phyloP scores from a whole-genome alignment of 257 asterid genomes.

The Rehmannia glutinosa region DNA sequence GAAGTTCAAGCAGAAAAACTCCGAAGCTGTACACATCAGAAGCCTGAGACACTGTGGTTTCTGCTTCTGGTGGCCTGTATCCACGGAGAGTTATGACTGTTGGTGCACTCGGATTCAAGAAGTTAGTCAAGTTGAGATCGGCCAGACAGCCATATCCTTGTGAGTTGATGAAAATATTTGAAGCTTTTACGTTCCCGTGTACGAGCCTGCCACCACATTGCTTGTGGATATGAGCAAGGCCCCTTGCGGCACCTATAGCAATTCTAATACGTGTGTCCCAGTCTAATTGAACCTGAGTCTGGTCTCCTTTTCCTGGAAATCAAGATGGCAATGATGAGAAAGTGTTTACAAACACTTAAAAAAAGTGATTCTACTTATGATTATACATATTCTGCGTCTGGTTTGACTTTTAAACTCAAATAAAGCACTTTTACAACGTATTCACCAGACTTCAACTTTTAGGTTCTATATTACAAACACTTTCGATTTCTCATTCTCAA shows the following conservation, averaged over 20 bases:
- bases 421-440: no score
- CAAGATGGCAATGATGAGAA: no score
- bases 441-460: no score
- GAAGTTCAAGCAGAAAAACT: background rate
- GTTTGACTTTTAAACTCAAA: no score
- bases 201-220: slow-evolving; percentile 19
- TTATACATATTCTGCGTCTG: no score
- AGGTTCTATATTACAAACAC: no score
- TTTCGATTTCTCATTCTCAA: no score
- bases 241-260: slow-evolving; percentile 35
- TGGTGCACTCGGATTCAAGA: background rate
- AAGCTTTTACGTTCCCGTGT: slow-evolving; percentile 36
- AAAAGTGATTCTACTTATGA: no score
- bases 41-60: background rate
- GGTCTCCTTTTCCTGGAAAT: background rate
- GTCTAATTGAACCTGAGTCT: background rate
- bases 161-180: slow-evolving; percentile 33
- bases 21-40: background rate
- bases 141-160: slow-evolving; percentile 24
- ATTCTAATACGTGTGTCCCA: no score
- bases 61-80: background rate
- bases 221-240: slow-evolving; percentile 29
- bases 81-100: background rate
- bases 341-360: no score
- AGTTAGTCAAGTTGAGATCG: slow-evolving; percentile 5